These are phyloP conservation scores for Asterionellopsis glacialis DNA, from an alignment of 108 stramenopile species.

Conservation along the genomic window DNA sequence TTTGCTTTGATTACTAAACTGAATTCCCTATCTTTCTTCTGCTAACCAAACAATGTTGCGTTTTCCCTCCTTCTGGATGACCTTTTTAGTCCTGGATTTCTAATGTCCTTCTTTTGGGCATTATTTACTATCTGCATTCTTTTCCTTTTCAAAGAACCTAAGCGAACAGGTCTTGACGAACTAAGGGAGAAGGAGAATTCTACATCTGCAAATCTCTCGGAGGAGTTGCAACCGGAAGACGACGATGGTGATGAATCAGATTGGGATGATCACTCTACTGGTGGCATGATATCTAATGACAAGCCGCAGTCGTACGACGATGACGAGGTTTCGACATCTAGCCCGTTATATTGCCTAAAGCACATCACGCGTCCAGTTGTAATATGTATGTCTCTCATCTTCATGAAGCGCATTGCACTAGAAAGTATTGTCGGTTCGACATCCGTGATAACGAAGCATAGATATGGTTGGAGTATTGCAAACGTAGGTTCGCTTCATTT, in stretches of 20 bases:
- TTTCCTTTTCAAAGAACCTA: conserved; percentile 42
- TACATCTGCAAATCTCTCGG: neutral
- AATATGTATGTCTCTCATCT: conserved; percentile 50
- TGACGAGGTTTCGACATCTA: neutral
- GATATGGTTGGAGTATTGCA: conserved; percentile 56
- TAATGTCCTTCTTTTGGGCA: conserved; percentile 53
- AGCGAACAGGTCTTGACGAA: conserved; percentile 51
- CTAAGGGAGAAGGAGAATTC: conserved; percentile 20
- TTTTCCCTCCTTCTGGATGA: no score
- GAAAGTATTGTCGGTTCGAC: conserved; percentile 59
- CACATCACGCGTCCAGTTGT: conserved; percentile 13
- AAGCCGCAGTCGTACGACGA: neutral
- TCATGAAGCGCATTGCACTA: conserved; percentile 63
- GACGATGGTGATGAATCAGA: conserved; percentile 6
- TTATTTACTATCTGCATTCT: conserved; percentile 29
- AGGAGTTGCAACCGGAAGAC: neutral
- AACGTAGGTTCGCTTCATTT: conserved; percentile 67
- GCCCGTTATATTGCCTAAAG: conserved; percentile 3
- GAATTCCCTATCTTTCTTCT: no score
- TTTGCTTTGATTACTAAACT: no score
- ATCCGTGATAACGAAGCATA: conserved; percentile 64
- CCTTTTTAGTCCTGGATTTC: conserved; percentile 33
- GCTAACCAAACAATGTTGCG: no score
- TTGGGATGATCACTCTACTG: neutral
- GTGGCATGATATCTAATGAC: no score